Evolutionary conservation across 2,329 filamentous ascomycete genomes (phyloP).

Genomic region (Hortaea sp.): DNA sequence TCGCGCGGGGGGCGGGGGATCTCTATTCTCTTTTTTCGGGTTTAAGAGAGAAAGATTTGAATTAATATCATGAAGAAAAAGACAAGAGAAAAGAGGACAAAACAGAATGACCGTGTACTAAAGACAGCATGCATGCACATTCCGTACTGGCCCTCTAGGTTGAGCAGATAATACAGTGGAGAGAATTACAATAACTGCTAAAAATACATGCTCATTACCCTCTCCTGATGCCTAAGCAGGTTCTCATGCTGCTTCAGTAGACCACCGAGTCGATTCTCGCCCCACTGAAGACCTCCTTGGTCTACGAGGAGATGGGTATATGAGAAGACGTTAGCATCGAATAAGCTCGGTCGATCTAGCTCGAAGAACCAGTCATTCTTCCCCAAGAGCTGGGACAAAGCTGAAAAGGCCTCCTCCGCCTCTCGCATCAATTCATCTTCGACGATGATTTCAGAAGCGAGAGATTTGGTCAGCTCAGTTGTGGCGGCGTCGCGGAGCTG

Average conservation of each 20-base stretch:
- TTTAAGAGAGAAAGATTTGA: no score
- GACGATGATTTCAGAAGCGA: constrained; percentile 24
- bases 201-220: constrained; percentile 46
- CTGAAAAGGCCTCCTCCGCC: constrained; percentile 52
- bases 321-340: constrained; percentile 83
- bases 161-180: background rate
- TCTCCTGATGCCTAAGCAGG: constrained; percentile 55
- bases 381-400: constrained; percentile 50
- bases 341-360: constrained; percentile 51
- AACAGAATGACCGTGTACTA: no score
- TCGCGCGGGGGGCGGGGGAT: no score
- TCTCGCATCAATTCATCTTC: constrained; percentile 48
- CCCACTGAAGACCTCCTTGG: constrained; percentile 49
- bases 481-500: constrained; percentile 66
- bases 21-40: no score
- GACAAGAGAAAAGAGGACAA: no score
- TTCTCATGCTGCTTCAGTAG: constrained; percentile 48
- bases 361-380: constrained; percentile 53
- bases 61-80: no score
- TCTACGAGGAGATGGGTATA: constrained; percentile 77
- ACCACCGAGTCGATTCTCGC: constrained; percentile 49
- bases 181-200: constrained; percentile 1
- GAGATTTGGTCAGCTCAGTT: constrained; percentile 59
- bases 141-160: no score
- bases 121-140: no score